Conservation (phyloP, 1,284 basidiomycete species). For the Malassezia psittaci region DNA sequence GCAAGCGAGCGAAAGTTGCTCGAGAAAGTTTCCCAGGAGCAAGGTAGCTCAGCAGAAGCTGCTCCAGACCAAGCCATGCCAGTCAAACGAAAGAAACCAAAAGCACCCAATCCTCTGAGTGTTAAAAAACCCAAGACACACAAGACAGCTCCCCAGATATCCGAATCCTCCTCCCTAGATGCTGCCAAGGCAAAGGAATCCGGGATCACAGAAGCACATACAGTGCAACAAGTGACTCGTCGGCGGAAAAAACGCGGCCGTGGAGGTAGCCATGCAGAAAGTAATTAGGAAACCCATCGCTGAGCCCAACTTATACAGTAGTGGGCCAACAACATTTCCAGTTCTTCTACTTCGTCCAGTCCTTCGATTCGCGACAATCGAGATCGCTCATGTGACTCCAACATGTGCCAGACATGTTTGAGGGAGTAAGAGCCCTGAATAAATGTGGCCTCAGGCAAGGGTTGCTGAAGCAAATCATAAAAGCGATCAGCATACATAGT, state of each 20-base stretch:
- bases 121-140: conserved; percentile 61
- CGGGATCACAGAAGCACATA: neutral
- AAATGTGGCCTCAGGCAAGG: neutral
- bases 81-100: conserved; percentile 60
- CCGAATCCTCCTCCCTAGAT: neutral
- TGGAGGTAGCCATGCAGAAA: neutral
- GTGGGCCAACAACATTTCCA: conserved; percentile 44
- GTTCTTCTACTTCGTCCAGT: conserved; percentile 45
- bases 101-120: conserved; percentile 83
- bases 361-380: conserved; percentile 33
- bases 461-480: neutral
- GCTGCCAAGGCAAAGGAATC: neutral
- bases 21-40: neutral
- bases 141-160: neutral
- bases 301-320: conserved; percentile 27
- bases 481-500: conserved; percentile 25
- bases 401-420: conserved; percentile 1
- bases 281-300: neutral
- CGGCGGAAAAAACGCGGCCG: conserved; percentile 16
- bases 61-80: conserved; percentile 23
- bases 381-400: neutral
- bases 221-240: neutral
- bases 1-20: conserved; percentile 19
- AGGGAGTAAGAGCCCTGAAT: conserved; percentile 4
- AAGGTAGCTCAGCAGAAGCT: conserved; percentile 8